Conservation (phyloP, 2,329 filamentous ascomycete species). For the Xylariales sp. region DNA sequence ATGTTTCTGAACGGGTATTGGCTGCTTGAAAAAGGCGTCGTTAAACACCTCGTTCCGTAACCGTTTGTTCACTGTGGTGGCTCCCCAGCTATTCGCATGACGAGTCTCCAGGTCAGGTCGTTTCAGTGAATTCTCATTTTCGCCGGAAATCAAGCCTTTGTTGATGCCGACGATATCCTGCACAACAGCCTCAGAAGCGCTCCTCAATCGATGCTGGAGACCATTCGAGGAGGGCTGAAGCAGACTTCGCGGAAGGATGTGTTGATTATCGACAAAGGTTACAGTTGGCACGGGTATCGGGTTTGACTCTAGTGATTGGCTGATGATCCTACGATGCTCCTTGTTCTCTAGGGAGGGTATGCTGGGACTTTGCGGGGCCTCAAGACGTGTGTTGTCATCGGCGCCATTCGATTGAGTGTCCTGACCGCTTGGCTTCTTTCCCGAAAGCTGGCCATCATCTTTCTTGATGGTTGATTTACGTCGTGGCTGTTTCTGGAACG, state of each 20-base stretch:
- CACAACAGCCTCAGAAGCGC: constrained; percentile 29
- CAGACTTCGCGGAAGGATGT: constrained; percentile 83
- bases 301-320: constrained; percentile 69
- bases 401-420: constrained; percentile 31
- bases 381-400: constrained; percentile 14
- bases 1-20: constrained; percentile 75
- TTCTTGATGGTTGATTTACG: constrained; percentile 52
- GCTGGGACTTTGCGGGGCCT: constrained; percentile 11
- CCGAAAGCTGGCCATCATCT: constrained; percentile 35
- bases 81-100: constrained; percentile 72
- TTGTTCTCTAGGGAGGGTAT: constrained; percentile 18
- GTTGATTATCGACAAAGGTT: constrained; percentile 87
- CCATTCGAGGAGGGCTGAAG: constrained; percentile 53
- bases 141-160: constrained; percentile 10
- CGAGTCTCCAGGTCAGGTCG: constrained; percentile 48
- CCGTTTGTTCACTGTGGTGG: constrained; percentile 83
- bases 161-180: constrained; percentile 17
- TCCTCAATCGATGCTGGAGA: constrained; percentile 30
- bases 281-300: constrained; percentile 75
- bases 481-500: constrained; percentile 79
- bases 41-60: constrained; percentile 88
- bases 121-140: constrained; percentile 9
- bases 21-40: constrained; percentile 82
- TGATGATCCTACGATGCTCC: constrained; percentile 45
- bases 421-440: constrained; percentile 17